Conservation (phyloP, 345 rosid species). For the Kandelia obovata region DNA sequence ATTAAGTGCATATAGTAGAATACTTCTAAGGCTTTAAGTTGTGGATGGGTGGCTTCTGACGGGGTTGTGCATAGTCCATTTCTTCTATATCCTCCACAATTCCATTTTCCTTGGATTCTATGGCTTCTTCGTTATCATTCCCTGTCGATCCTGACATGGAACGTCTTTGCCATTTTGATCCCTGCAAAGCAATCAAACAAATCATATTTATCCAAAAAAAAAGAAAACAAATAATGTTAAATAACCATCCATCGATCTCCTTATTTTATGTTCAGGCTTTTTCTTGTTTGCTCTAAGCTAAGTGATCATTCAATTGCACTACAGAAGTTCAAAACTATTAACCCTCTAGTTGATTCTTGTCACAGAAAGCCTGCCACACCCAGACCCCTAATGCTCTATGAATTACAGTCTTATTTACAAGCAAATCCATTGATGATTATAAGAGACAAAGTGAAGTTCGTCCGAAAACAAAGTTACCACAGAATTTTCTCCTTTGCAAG, state of each 20-base stretch:
- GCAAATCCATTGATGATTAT: too few species aligned
- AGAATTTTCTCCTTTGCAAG: too few species aligned
- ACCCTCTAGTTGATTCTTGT: too few species aligned
- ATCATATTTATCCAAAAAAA: background rate
- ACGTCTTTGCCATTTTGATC: conserved; percentile 19
- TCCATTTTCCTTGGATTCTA: conserved; percentile 29
- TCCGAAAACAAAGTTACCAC: too few species aligned
- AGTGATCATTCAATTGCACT: too few species aligned
- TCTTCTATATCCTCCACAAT: conserved; percentile 44
- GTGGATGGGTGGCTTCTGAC: conserved; percentile 90
- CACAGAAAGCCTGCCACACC: too few species aligned
- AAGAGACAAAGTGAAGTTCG: too few species aligned
- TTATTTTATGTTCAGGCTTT: background rate
- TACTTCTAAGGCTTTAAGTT: conserved; percentile 52
- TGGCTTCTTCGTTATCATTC: conserved; percentile 23
- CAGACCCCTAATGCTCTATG: too few species aligned
- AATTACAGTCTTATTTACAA: too few species aligned
- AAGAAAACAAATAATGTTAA: background rate
- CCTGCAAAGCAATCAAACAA: conserved; percentile 21
- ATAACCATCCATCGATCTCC: background rate
- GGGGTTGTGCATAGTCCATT: conserved; percentile 89
- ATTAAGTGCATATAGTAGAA: background rate
- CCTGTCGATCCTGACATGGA: conserved; percentile 20
- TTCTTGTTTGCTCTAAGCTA: too few species aligned
- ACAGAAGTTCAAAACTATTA: too few species aligned